These are phyloP conservation scores for Annulohypoxylon nitens DNA, from an alignment of 495 filamentous ascomycete genomes.

Conservation along the genomic window DNA sequence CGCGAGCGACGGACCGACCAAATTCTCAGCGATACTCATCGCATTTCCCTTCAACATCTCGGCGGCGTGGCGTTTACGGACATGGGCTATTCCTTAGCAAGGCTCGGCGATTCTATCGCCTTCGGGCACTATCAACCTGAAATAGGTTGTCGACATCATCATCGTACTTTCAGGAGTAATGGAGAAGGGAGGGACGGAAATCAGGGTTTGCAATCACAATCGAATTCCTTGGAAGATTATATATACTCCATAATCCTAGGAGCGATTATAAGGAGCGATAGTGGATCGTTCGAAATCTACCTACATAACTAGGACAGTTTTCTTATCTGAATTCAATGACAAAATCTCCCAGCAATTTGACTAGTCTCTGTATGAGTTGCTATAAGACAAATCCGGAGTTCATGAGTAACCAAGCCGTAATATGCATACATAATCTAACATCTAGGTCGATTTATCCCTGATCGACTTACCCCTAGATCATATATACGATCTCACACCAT, in stretches of 20 bases:
- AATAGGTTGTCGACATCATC: background rate
- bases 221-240: background rate
- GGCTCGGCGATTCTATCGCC: background rate
- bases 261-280: conserved; percentile 17
- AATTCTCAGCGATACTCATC: conserved; percentile 26
- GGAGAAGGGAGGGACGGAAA: background rate
- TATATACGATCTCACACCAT: background rate
- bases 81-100: conserved; percentile 10
- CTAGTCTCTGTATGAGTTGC: background rate
- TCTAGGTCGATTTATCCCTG: background rate
- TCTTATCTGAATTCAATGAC: conserved; percentile 14
- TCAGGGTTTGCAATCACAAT: background rate
- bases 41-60: conserved; percentile 11
- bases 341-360: conserved; percentile 3
- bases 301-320: conserved; percentile 30
- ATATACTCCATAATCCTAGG: background rate
- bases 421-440: too few relatives aligned
- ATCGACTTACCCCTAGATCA: background rate
- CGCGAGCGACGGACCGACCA: conserved; percentile 21
- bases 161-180: background rate
- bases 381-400: background rate
- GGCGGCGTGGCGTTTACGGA: conserved; percentile 37
- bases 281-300: conserved; percentile 28
- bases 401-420: background rate
- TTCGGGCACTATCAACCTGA: background rate